Conservation (phyloP, 192 early-diverging fungal genomes). For the Phycomyces nitens region DNA sequence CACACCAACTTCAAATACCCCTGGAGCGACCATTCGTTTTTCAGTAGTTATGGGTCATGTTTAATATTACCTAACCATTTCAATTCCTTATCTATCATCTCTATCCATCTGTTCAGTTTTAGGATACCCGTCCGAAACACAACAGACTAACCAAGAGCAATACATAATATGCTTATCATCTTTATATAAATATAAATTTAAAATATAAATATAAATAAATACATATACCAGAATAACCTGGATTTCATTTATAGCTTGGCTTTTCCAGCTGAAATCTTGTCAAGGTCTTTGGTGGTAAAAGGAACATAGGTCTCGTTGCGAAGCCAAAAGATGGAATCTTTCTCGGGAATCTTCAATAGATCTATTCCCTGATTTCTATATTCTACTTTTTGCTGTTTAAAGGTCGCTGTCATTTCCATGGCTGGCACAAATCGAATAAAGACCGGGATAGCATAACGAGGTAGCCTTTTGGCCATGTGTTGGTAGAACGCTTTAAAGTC, state of each 20-base stretch:
- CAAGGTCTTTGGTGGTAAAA: constrained; percentile 29
- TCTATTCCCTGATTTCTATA: constrained; percentile 46
- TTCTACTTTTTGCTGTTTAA: constrained; percentile 50
- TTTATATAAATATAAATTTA: neutral
- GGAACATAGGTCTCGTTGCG: constrained; percentile 41
- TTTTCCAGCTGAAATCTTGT: constrained; percentile 19
- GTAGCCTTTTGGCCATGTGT: constrained; percentile 39
- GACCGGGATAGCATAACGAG: constrained; percentile 61
- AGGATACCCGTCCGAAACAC: neutral
- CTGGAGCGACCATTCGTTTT: constrained; percentile 25
- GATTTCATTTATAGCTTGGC: constrained; percentile 19
- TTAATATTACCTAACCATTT: constrained; percentile 1
- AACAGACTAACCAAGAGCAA: neutral
- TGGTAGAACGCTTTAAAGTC: constrained; percentile 36
- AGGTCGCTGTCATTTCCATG: constrained; percentile 51
- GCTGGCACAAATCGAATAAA: constrained; percentile 54
- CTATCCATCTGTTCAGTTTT: neutral
- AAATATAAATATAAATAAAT: constrained; percentile 1
- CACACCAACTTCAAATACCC: neutral
- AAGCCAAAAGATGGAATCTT: constrained; percentile 42
- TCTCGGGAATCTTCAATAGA: constrained; percentile 24
- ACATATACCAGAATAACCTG: neutral
- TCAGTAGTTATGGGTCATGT: constrained; percentile 41
- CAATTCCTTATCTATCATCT: neutral
- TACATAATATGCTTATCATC: neutral